Evolutionary conservation across 2,329 filamentous ascomycete species (phyloP), one percentile per base, ranked within the genome.

Genomic region (Sordariomycetes sp.): DNA sequence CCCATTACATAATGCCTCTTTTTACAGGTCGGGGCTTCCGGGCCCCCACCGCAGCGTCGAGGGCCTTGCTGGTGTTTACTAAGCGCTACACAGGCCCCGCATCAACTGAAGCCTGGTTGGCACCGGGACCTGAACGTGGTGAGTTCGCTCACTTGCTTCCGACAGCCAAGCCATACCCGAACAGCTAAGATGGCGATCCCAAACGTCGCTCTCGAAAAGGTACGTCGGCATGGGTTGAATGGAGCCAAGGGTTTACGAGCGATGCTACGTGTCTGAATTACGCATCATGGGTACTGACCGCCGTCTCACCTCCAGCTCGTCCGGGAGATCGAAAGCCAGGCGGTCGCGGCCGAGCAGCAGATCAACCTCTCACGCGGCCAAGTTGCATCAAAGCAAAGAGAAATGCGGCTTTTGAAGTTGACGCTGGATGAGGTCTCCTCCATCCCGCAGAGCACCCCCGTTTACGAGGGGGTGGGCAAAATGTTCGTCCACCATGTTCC

Each of bases 401-500:
- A 97, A 70, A 86, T 88, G 68, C 90, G 94, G 52, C 85, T 97
- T 74, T 80, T 95, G 50, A 89, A 96, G 71, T 77, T 99, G 63
- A 97, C 93, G 1, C 81, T 87, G 40, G 89, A 81, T 62, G 94
- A 99, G 73, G 79, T 97, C 55, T 81, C 83, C n/a, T 80, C 83
- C 7, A 74, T 99, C 61, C 87, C 91, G 3, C 70, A 81, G 20
- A 82, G 87, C 54, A 94, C 90, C 0, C 86, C 86, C 35, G 83
- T 96, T 32, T 99, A 97, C 67, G 93, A 97, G 74, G 93, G 93
- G 6, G 88, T 97, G 12, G 94, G 94, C 56, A 99, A 97, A 76
- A 97, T 99, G 94, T 97, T 73, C 67, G 86, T 74, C 58, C 40
- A 57, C 48, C 10, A 37, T 14, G 8, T 54, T 12, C 24, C 43